These are phyloP conservation scores for Annona cherimola DNA, from an alignment of 164 flowering plant species.

Conservation along the genomic window DNA sequence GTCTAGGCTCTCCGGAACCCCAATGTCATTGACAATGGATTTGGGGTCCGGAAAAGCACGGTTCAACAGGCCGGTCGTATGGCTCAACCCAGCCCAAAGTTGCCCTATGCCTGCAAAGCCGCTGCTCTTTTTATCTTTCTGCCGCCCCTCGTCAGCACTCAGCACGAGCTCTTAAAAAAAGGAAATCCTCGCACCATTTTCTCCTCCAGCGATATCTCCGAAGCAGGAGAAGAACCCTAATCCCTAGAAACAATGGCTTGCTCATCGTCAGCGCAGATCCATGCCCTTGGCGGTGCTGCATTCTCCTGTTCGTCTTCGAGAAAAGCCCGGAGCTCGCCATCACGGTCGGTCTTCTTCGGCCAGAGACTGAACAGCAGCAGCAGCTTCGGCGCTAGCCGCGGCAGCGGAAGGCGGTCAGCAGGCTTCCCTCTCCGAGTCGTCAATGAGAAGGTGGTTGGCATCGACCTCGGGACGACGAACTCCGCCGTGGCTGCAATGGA, in stretches of 20 bases:
- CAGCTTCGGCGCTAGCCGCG: slow-evolving; percentile 9
- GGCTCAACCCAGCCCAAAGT: background rate
- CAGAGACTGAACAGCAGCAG: slow-evolving; percentile 11
- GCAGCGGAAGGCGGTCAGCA: background rate
- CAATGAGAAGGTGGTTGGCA: slow-evolving; percentile 60
- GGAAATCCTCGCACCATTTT: background rate
- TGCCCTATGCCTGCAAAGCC: background rate
- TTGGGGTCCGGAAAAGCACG: no score
- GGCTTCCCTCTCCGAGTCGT: slow-evolving; percentile 39
- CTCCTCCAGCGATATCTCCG: background rate
- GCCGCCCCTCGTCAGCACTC: background rate
- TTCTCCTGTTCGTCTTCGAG: slow-evolving; percentile 14
- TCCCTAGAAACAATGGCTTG: slow-evolving; percentile 30
- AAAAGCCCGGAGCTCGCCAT: background rate
- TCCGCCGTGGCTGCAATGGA: slow-evolving; percentile 76
- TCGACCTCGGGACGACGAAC: slow-evolving; percentile 64
- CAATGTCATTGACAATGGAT: no score
- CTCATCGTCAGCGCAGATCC: slow-evolving; percentile 39
- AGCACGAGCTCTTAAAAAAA: background rate
- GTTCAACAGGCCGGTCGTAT: no score
- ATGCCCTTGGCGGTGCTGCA: slow-evolving; percentile 28
- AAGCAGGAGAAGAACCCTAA: background rate
- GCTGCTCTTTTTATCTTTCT: background rate
- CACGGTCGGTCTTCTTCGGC: slow-evolving; percentile 33
- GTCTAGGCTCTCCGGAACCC: no score